These are phyloP conservation scores for Colletotrichum spaethianum DNA, from an alignment of 2,329 filamentous ascomycete genomes.

Conservation along the genomic window DNA sequence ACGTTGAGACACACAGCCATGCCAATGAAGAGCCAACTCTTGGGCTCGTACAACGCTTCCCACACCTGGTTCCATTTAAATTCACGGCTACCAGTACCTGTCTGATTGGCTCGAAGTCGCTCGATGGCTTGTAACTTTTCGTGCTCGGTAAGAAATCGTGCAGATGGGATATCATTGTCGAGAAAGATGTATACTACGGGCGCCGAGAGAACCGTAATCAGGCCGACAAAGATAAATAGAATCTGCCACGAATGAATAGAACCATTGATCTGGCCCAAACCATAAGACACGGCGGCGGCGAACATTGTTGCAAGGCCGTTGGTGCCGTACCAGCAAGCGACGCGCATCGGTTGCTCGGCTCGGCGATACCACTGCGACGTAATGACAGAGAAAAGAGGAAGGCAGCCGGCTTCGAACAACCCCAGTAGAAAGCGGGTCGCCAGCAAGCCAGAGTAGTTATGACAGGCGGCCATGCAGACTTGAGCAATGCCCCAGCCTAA, in stretches of 20 bases:
- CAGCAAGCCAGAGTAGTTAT: conserved; percentile 42
- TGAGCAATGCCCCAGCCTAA: conserved; percentile 62
- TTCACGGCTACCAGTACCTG: conserved; percentile 79
- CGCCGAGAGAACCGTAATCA: conserved; percentile 71
- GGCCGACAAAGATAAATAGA: conserved; percentile 73
- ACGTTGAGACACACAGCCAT: conserved; percentile 75
- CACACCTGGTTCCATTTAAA: conserved; percentile 78
- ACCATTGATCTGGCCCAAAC: conserved; percentile 66
- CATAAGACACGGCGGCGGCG: conserved; percentile 69
- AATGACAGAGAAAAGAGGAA: conserved; percentile 63
- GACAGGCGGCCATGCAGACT: conserved; percentile 48
- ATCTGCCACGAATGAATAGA: conserved; percentile 56
- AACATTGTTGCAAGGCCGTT: conserved; percentile 72
- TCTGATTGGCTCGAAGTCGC: conserved; percentile 80
- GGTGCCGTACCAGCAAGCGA: conserved; percentile 77
- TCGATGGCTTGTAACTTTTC: conserved; percentile 80
- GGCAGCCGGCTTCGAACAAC: conserved; percentile 47
- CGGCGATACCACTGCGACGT: conserved; percentile 64
- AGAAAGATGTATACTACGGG: conserved; percentile 73
- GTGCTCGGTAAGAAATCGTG: conserved; percentile 71
- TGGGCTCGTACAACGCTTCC: conserved; percentile 62
- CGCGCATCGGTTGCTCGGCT: conserved; percentile 72
- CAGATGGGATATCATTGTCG: conserved; percentile 70
- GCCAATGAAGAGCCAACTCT: conserved; percentile 72
- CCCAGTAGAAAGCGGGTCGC: conserved; percentile 44